Percentiles rank a stretch among this genome's conserved stretches.
Evolutionary conservation across 306 rosid species (phyloP).

Genomic region (Prunus mira): DNA sequence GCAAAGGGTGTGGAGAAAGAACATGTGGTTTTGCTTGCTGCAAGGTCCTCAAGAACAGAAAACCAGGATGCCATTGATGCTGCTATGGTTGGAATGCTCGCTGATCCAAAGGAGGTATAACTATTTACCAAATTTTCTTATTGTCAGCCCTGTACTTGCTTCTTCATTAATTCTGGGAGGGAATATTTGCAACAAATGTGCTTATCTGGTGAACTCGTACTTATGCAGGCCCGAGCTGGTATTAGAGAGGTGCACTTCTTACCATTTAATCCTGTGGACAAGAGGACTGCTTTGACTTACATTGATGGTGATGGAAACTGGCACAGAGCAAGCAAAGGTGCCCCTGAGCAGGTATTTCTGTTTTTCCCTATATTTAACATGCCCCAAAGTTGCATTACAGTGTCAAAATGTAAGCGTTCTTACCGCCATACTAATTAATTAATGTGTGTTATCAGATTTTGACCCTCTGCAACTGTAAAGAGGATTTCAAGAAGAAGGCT

Average conservation of each 20-base stretch:
- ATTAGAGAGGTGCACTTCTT: conserved; percentile 82
- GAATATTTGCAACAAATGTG: conserved; percentile 1
- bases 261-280: conserved; percentile 95
- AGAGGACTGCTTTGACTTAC: conserved; percentile 99
- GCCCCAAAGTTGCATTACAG: background rate
- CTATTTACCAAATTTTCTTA: conserved; percentile 4
- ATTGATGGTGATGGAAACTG: conserved; percentile 70
- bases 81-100: conserved; percentile 98
- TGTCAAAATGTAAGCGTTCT: background rate
- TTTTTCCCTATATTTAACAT: conserved; percentile 11
- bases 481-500: conserved; percentile 72
- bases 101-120: conserved; percentile 93
- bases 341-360: conserved; percentile 86
- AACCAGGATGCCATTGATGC: conserved; percentile 98
- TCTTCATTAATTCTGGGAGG: background rate
- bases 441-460: conserved; percentile 52
- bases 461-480: conserved; percentile 74
- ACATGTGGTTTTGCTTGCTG: conserved; percentile 79
- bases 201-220: background rate
- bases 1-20: conserved; percentile 80
- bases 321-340: conserved; percentile 99
- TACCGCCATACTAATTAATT: conserved; percentile 13
- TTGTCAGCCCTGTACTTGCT: background rate
- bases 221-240: conserved; percentile 83
- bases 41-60: conserved; percentile 88